A percentile compares a stretch with the other conserved stretches of the same genome.
phyloP scores from a whole-genome alignment of 495 filamentous ascomycete species.

The Neurospora sp. region DNA sequence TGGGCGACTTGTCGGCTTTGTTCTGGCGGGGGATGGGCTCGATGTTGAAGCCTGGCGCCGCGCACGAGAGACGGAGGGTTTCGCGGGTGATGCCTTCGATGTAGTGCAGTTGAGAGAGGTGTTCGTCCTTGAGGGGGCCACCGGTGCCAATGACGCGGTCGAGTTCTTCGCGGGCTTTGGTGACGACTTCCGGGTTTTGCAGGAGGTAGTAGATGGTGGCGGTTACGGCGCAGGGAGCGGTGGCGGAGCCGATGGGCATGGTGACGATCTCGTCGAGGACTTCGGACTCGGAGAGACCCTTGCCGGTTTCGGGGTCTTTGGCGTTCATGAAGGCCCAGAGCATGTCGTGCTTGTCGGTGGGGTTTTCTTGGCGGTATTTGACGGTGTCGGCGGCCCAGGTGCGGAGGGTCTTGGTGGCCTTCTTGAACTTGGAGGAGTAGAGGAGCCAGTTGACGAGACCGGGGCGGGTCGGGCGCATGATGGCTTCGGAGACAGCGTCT shows the following conservation, averaged over 20 bases:
- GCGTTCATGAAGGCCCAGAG: conserved; percentile 56
- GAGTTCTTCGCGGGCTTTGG: conserved; percentile 55
- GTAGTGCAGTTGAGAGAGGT: conserved; percentile 51
- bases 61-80: conserved; percentile 51
- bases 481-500: conserved; percentile 49
- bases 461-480: conserved; percentile 44
- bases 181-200: conserved; percentile 49
- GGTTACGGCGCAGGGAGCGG: conserved; percentile 40
- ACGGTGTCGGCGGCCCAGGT: conserved; percentile 48
- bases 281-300: conserved; percentile 44
- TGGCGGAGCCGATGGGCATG: conserved; percentile 38
- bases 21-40: conserved; percentile 42
- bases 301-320: conserved; percentile 55
- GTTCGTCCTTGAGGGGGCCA: conserved; percentile 41
- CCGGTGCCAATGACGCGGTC: conserved; percentile 48
- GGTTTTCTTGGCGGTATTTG: conserved; percentile 44
- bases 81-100: conserved; percentile 56
- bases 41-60: conserved; percentile 59
- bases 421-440: conserved; percentile 43
- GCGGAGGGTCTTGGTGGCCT: conserved; percentile 43
- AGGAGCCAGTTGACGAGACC: conserved; percentile 45
- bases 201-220: conserved; percentile 50
- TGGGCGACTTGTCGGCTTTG: conserved; percentile 31
- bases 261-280: conserved; percentile 62
- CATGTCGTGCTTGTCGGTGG: conserved; percentile 54